phyloP scores from a whole-genome alignment of 345 rosid species.

The Gossypium rotundifolium region DNA sequence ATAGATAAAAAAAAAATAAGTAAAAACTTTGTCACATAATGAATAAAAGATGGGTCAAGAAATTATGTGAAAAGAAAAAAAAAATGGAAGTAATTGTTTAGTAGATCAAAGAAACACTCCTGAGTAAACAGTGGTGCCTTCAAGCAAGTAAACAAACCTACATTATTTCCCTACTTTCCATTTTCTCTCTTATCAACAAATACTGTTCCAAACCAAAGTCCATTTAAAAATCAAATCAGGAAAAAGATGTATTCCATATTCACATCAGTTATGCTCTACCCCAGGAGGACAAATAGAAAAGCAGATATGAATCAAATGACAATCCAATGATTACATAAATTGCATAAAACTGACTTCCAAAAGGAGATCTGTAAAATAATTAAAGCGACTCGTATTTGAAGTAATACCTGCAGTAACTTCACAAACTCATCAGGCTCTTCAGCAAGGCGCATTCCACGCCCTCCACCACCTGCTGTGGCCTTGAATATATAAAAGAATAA shows the following conservation, averaged over 20 bases:
- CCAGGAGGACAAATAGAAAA: background rate
- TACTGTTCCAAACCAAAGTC: background rate
- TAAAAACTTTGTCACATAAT: background rate
- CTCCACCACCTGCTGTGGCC: constrained; percentile 99
- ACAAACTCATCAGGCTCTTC: constrained; percentile 92
- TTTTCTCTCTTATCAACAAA: background rate
- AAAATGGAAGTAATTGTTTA: background rate
- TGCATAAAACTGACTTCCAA: background rate
- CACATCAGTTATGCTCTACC: background rate
- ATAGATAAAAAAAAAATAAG: background rate
- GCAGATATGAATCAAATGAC: background rate
- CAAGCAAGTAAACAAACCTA: background rate
- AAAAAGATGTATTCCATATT: background rate
- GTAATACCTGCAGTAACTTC: constrained; percentile 77
- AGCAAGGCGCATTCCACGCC: constrained; percentile 98
- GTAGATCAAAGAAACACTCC: background rate
- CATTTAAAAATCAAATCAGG: background rate
- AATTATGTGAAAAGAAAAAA: background rate
- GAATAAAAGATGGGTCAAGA: background rate
- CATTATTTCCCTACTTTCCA: too few species aligned
- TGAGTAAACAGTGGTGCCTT: background rate
- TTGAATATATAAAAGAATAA: constrained; percentile 22
- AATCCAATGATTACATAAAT: background rate
- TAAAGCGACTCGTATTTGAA: constrained; percentile 2
- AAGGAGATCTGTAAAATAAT: background rate